Evolutionary conservation across 139 green algal species (phyloP).

Genomic region (Marvania coccoides): DNA sequence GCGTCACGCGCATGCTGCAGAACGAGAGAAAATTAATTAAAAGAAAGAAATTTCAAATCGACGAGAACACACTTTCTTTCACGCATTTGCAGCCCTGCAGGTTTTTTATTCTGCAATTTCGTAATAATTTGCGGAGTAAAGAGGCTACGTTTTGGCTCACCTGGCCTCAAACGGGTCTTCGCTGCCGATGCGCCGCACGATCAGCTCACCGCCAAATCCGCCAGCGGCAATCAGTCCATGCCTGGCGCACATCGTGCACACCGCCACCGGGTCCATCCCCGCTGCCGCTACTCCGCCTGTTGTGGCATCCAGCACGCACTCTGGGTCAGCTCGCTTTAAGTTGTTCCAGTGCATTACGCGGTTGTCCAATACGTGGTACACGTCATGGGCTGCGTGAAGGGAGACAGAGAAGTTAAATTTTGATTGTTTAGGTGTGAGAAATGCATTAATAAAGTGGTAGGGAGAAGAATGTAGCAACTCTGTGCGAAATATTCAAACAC

Average conservation of each 20-base stretch:
- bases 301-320: conserved; percentile 4
- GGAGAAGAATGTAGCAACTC: too few relatives aligned
- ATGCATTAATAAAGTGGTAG: too few relatives aligned
- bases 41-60: too few relatives aligned
- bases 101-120: too few relatives aligned
- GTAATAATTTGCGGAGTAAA: too few relatives aligned
- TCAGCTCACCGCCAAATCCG: conserved; percentile 79
- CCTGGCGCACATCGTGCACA: conserved; percentile 71
- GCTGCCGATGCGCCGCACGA: conserved; percentile 37
- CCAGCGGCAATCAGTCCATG: conserved; percentile 66
- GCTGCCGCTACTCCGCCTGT: conserved; percentile 37
- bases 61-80: too few relatives aligned
- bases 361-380: conserved; percentile 72
- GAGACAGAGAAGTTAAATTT: too few relatives aligned
- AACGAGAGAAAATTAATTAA: background rate
- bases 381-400: conserved; percentile 71
- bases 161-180: background rate
- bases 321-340: conserved; percentile 7
- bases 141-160: too few relatives aligned
- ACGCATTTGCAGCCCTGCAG: too few relatives aligned
- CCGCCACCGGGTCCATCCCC: conserved; percentile 41
- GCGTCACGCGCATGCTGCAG: conserved; percentile 30
- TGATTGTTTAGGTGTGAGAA: too few relatives aligned
- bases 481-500: too few relatives aligned
- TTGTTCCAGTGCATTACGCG: conserved; percentile 68